Conservation (phyloP, 495 filamentous ascomycete species). For the Aspergillus heteromorphus region DNA sequence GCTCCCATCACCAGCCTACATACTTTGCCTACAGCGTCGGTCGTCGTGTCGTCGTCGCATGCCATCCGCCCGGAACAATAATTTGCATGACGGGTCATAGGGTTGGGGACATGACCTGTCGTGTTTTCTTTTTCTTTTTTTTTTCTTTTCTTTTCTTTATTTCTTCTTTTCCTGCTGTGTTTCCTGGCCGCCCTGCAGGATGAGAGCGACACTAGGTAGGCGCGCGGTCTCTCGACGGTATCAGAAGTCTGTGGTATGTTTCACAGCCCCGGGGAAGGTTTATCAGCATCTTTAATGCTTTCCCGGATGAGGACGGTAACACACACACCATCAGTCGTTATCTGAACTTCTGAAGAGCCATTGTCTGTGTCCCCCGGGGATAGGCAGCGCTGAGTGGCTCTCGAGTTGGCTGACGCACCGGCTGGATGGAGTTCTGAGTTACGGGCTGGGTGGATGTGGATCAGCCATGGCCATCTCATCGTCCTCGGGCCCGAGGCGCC, state of each 20-base stretch:
- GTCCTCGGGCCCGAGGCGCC: too few species aligned
- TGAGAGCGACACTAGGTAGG: neutral
- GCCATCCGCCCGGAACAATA: neutral
- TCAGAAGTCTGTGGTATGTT: neutral
- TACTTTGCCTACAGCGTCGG: too few species aligned
- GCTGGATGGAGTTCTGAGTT: neutral
- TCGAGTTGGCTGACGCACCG: neutral
- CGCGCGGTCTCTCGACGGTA: neutral
- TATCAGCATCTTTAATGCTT: neutral
- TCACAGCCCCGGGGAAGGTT: neutral
- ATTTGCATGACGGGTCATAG: neutral
- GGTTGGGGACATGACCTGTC: neutral
- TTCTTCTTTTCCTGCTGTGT: too few species aligned
- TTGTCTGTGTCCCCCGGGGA: neutral
- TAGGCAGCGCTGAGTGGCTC: too few species aligned
- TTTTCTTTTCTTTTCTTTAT: too few species aligned
- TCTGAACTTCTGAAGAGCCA: neutral
- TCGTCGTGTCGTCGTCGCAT: too few species aligned
- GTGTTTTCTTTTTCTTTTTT: neutral
- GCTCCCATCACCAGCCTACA: too few species aligned
- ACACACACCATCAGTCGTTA: neutral
- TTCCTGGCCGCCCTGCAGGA: neutral
- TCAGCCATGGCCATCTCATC: too few species aligned
- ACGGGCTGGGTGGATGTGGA: too few species aligned
- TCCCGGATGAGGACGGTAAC: too few species aligned